phyloP scores from a whole-genome alignment of 139 green algal genomes.

The Tetraselmis striata region DNA sequence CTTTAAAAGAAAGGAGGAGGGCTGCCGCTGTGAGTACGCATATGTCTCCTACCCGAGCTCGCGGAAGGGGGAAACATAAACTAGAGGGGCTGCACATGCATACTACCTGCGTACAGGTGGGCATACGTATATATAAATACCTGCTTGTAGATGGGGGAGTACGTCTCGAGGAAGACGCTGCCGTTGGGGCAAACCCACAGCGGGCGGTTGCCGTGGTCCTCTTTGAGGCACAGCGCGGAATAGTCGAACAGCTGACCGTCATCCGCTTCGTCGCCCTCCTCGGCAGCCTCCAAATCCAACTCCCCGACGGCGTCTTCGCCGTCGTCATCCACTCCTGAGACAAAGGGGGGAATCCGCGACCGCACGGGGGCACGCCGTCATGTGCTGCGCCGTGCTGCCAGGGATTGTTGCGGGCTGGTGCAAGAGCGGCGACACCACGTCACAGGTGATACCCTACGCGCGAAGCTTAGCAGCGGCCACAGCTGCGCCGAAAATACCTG shows the following conservation, averaged over 20 bases:
- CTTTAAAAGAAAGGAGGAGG: too few species aligned
- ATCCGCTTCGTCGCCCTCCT: background rate
- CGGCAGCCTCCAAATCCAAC: background rate
- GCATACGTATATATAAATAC: conserved; percentile 12
- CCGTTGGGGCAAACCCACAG: conserved; percentile 95
- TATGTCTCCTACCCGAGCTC: background rate
- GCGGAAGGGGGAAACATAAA: background rate
- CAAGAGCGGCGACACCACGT: too few species aligned
- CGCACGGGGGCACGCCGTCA: too few species aligned
- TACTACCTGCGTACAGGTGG: background rate
- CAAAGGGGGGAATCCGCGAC: too few species aligned
- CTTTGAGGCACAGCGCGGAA: background rate
- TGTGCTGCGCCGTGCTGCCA: too few species aligned
- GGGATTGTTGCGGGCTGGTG: too few species aligned
- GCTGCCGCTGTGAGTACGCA: too few species aligned
- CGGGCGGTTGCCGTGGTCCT: conserved; percentile 28
- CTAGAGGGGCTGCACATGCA: background rate
- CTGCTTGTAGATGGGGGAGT: conserved; percentile 88
- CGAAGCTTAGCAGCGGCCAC: too few species aligned
- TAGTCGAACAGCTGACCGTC: background rate
- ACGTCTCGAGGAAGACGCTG: conserved; percentile 95
- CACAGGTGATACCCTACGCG: too few species aligned
- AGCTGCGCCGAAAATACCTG: too few species aligned
- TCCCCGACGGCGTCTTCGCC: background rate
- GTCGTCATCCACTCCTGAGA: background rate